These are phyloP conservation scores for Casuarina cunninghamiana DNA, from an alignment of 306 rosid species.

Conservation along the genomic window DNA sequence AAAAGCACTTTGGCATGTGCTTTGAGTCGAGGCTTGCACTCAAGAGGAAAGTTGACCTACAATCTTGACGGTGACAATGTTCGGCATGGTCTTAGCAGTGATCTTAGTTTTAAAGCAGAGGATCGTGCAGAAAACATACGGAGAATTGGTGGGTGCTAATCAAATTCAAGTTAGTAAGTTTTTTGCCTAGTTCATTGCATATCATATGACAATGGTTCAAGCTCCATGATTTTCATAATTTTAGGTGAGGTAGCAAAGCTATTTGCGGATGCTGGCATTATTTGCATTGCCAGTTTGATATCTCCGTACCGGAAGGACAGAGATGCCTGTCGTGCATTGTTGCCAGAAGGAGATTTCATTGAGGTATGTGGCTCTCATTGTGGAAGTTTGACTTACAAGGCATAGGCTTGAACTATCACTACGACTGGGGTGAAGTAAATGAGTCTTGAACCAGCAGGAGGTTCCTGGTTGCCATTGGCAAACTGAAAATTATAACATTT, in stretches of 20 bases:
- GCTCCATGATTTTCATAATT: slow-evolving; percentile 26
- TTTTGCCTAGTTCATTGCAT: background rate
- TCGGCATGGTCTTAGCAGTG: slow-evolving; percentile 89
- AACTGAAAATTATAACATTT: slow-evolving; percentile 22
- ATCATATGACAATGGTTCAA: slow-evolving; percentile 8
- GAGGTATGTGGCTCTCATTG: slow-evolving; percentile 55
- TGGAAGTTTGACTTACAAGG: slow-evolving; percentile 12
- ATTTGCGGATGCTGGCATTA: slow-evolving; percentile 93
- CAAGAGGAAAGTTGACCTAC: slow-evolving; percentile 73
- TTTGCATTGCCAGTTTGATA: slow-evolving; percentile 90
- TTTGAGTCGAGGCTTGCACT: slow-evolving; percentile 74
- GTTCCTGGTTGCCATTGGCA: slow-evolving; percentile 17
- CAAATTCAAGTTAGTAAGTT: background rate
- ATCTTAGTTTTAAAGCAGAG: slow-evolving; percentile 82
- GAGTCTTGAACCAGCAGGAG: slow-evolving; percentile 25
- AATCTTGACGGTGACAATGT: slow-evolving; percentile 96
- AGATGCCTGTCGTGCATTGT: slow-evolving; percentile 82
- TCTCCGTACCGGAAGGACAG: slow-evolving; percentile 89
- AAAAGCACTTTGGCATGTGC: slow-evolving; percentile 97
- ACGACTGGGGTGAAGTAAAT: slow-evolving; percentile 9
- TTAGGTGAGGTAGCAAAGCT: slow-evolving; percentile 97
- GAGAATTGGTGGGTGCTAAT: slow-evolving; percentile 66
- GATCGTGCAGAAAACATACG: slow-evolving; percentile 96
- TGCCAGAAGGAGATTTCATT: slow-evolving; percentile 81
- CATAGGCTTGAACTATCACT: slow-evolving; percentile 21